Evolutionary conservation across 495 filamentous ascomycete species (phyloP), one percentile per base, ranked within the genome.

Genomic region (Xylaria sp.): DNA sequence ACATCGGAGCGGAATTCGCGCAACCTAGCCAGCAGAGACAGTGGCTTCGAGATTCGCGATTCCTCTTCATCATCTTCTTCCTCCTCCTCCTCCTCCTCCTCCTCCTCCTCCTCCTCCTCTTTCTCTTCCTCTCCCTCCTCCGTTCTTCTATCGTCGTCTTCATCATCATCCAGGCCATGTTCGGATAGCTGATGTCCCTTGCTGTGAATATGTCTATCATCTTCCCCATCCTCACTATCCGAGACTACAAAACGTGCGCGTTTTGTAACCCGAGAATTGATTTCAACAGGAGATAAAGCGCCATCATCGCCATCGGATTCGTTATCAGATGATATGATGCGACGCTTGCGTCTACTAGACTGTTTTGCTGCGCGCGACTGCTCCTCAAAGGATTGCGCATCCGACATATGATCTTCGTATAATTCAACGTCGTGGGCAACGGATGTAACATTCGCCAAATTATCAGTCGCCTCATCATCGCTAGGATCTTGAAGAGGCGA

Each of bases 291-390:
- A 37, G 55, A 21, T 31, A 17, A 40, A 50, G 14, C 61, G 5
- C 43, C 52, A 37, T 58, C 26, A 9, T 59, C 48, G n/a, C 29
- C 48, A 12, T 52, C 70, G 61, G 40, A 53, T 41, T 67, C 70
- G 21, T 78, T 75, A 52, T 78, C 76, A 14, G 76, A 78, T 57
- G 61, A 69, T 17, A 78, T 62, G 14, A 78, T 78, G 33, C 67
- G 72, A 53, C 76, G 76, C 44, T 78, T 78, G 33, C 29, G 69
- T 57, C 73, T 71, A 26, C 4, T 44, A 14, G 55, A 50, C 26
- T 53, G 58, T 52, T 35, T 61, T 33, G 53, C 35, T 21, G 53
- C 57, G 17, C 0, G 61, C 43, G 50, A 19, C 14, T 58, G 37
- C 61, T 75, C 74, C 40, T 71, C 71, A 24, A 71, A 43, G 3